Base-by-base conservation (phyloP, 2,329 filamentous ascomycete genomes). In the Fusarium poae region DNA sequence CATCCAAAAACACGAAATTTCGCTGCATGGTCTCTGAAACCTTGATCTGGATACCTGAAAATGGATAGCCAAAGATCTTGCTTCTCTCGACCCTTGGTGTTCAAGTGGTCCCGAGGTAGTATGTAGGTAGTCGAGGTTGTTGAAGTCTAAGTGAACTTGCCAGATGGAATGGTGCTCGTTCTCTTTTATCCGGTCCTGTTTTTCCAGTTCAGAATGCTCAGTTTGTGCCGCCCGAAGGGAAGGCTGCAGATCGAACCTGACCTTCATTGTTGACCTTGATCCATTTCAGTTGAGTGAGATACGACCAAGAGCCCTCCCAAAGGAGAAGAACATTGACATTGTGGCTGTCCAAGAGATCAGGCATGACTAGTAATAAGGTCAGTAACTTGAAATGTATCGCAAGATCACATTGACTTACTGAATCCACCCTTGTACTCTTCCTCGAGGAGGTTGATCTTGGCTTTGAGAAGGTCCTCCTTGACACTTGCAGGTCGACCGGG, bases 301-400 rank as follows among this genome's bases (percentile, higher is more conserved):
- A 91, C 11, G 92, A 86, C 95, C 95, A 98, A 27, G 92, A 87
- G 6, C 92, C 92, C 68, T 93, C 91, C 93, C 94, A 98, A 23
- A 85, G 83, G 67, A 88, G 85, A 40, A 98, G 79, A 69, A 87
- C 85, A 59, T 84, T 80, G 52, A 92, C 80, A 70, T 90, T 93
- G 48, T 89, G 86, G 40, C 85, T 83, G 42, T 89, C 85, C 57
- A 88, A 86, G 55, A 97, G 82, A 76, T 97, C 92, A 0, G 95
- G 94, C 40, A 97, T 79, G 63, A 88, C 88, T 90, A 56, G 3
- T 20, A 1, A 23, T 13, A n/a, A 6, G 4, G 34, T 78, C 29
- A 76, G 65, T n/a, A 53, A 20, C 6, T 42, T n/a, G 13, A 56
- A 46, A 25, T 42, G n/a, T 29, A 12, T 21, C 25, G 13, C 39